phyloP scores from a whole-genome alignment of 352 stramenopile genomes.

The Phytophthora syringae region DNA sequence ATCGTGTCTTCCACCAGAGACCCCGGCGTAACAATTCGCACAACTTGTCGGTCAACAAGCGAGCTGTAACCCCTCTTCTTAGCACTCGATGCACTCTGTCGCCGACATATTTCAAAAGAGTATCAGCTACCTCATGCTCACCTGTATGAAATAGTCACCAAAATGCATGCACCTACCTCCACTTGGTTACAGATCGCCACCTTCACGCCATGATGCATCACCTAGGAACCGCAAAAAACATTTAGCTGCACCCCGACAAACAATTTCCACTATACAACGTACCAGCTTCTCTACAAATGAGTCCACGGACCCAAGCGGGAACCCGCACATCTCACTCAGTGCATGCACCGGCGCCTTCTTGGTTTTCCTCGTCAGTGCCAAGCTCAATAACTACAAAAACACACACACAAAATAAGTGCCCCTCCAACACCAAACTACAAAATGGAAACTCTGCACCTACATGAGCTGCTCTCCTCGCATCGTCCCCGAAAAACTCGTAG shows the following conservation, averaged over 20 bases:
- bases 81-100: constrained; percentile 53
- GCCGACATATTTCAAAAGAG: background rate
- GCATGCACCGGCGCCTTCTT: constrained; percentile 60
- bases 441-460: constrained; percentile 30
- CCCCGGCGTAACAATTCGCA: constrained; percentile 77
- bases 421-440: background rate
- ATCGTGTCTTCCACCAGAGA: constrained; percentile 83
- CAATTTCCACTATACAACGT: constrained; percentile 4
- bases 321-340: constrained; percentile 81
- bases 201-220: constrained; percentile 85
- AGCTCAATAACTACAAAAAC: constrained; percentile 60
- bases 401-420: background rate
- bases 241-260: background rate
- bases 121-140: background rate
- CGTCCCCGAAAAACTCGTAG: constrained; percentile 86
- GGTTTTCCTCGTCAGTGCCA: constrained; percentile 72
- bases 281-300: constrained; percentile 86
- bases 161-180: constrained; percentile 42
- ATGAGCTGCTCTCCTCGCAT: constrained; percentile 70
- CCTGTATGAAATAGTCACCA: background rate
- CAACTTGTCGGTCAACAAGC: constrained; percentile 78
- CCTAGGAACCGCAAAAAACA: too few relatives aligned
- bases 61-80: constrained; percentile 63
- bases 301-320: constrained; percentile 73
- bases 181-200: constrained; percentile 88